These are phyloP conservation scores for Rhynchosporium agropyri DNA, from an alignment of 2,329 filamentous ascomycete species.

Conservation along the genomic window DNA sequence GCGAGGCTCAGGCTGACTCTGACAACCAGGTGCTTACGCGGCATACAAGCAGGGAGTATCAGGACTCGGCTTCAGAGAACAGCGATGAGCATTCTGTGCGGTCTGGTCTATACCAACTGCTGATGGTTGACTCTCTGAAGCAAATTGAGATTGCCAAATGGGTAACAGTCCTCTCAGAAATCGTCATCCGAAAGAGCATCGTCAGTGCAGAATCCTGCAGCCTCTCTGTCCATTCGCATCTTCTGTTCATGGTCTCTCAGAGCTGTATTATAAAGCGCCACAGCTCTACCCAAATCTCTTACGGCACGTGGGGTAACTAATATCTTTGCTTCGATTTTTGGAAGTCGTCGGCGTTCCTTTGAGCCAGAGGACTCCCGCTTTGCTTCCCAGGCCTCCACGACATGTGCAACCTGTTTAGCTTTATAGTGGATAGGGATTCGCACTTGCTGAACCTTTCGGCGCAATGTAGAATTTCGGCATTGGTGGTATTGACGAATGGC, in stretches of 20 bases:
- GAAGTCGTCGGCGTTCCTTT: not conserved
- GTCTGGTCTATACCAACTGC: no score
- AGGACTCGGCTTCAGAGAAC: no score
- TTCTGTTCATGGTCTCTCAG: not conserved
- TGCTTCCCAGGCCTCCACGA: not conserved
- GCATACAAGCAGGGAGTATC: no score
- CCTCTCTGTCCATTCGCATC: not conserved
- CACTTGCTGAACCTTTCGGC: not conserved
- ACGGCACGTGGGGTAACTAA: not conserved
- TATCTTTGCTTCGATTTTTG: not conserved
- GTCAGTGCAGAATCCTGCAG: not conserved
- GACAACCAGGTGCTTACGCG: no score
- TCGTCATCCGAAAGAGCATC: conserved; percentile 1
- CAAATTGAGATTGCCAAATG: not conserved
- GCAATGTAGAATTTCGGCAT: not conserved
- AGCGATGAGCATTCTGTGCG: no score
- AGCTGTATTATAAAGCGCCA: not conserved
- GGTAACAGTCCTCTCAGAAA: not conserved
- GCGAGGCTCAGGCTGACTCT: no score
- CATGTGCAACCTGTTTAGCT: not conserved
- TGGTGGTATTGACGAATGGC: not conserved
- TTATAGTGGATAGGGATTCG: not conserved
- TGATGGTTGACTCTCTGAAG: not conserved
- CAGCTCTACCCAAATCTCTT: conserved; percentile 1
- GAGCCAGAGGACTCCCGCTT: not conserved